Percentiles rank a stretch among this genome's conserved stretches.
These are phyloP conservation scores for Neurospora africana DNA, from an alignment of 495 filamentous ascomycete species.

Conservation along the genomic window DNA sequence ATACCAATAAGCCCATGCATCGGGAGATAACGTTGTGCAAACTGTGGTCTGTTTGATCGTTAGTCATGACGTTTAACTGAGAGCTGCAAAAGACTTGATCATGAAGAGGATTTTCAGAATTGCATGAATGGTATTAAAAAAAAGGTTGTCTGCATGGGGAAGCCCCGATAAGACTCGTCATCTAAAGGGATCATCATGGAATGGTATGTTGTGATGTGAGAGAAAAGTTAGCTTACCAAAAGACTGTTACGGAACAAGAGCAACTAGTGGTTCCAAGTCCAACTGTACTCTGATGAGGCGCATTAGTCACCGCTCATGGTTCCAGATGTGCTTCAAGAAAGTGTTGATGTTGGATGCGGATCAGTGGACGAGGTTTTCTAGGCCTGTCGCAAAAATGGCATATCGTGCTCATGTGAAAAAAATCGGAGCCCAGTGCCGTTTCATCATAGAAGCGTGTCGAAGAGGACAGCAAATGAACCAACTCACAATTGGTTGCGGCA, in stretches of 20 bases:
- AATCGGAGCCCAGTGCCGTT: slow-evolving; percentile 99
- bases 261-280: neutral
- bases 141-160: slow-evolving; percentile 63
- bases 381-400: slow-evolving; percentile 93
- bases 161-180: slow-evolving; percentile 84
- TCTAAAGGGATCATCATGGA: slow-evolving; percentile 63
- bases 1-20: slow-evolving; percentile 7
- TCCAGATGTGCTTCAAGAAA: slow-evolving; percentile 3
- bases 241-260: neutral
- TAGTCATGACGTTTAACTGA: neutral
- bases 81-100: neutral
- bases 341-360: slow-evolving; percentile 21
- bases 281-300: neutral
- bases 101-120: slow-evolving; percentile 38
- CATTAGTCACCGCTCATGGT: slow-evolving; percentile 5
- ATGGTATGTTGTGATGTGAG: neutral
- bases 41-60: neutral
- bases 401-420: slow-evolving; percentile 63
- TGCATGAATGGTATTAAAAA: slow-evolving; percentile 75
- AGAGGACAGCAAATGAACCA: slow-evolving; percentile 11
- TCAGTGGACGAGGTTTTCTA: slow-evolving; percentile 99
- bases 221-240: slow-evolving; percentile 6
- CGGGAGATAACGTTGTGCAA: neutral
- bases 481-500: slow-evolving; percentile 1
- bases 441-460: slow-evolving; percentile 59